Evolutionary conservation across 139 green algal genomes (phyloP).

Genomic region (Chlorella ohadii): DNA sequence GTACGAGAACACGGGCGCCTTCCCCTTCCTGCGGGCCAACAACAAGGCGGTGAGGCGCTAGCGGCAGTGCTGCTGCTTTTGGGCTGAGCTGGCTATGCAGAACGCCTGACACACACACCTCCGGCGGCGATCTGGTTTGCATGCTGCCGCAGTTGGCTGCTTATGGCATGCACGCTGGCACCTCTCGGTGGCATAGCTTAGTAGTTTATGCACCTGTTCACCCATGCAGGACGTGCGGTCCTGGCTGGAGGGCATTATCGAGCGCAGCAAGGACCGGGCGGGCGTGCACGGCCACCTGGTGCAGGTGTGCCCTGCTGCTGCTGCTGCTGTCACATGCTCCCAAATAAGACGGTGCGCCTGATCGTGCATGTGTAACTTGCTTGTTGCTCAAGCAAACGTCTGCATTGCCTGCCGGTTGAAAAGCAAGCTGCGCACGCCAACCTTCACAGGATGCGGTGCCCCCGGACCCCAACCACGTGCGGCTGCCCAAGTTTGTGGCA

Average conservation of each 20-base stretch:
- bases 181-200: too few relatives aligned
- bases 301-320: background rate
- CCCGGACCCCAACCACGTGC: constrained; percentile 2
- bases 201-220: background rate
- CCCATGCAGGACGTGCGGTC: constrained; percentile 34
- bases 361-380: too few relatives aligned
- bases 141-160: background rate
- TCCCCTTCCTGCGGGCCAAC: constrained; percentile 41
- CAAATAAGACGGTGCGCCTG: too few relatives aligned
- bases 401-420: too few relatives aligned
- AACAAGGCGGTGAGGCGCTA: constrained; percentile 31
- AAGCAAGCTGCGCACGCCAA: too few relatives aligned
- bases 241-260: constrained; percentile 49
- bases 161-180: too few relatives aligned
- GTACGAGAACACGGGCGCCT: constrained; percentile 48
- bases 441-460: constrained; percentile 44
- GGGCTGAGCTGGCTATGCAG: too few relatives aligned
- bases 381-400: too few relatives aligned
- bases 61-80: too few relatives aligned
- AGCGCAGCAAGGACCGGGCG: constrained; percentile 29
- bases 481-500: constrained; percentile 50
- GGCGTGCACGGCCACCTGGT: constrained; percentile 45
- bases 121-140: too few relatives aligned
- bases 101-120: too few relatives aligned
- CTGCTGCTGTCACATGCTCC: background rate